phyloP scores from a whole-genome alignment of 768 basidiomycete genomes.

The Dictyophora rubrovolvata region DNA sequence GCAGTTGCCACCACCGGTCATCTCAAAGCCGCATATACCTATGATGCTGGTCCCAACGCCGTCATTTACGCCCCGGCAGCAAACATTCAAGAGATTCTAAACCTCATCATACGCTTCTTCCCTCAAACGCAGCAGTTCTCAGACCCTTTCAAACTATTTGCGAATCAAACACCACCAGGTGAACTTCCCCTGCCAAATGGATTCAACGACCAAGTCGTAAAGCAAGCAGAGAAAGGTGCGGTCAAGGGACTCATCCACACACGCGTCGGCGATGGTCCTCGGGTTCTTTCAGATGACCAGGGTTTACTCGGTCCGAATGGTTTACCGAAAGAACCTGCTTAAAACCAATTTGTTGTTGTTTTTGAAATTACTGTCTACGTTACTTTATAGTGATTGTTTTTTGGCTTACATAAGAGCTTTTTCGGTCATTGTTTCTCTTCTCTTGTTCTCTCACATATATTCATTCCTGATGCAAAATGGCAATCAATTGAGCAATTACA shows the following conservation, averaged over 20 bases:
- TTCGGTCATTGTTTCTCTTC: not conserved
- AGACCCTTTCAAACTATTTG: constrained; percentile 62
- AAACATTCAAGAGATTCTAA: constrained; percentile 69
- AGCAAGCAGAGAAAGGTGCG: constrained; percentile 59
- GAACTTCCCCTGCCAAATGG: constrained; percentile 42
- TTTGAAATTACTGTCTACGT: no score
- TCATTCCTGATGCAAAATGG: not conserved
- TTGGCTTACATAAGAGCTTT: not conserved
- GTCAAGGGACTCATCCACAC: constrained; percentile 92
- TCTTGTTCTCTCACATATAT: not conserved
- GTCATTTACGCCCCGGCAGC: constrained; percentile 84
- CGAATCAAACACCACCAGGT: constrained; percentile 32
- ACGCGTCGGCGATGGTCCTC: constrained; percentile 83
- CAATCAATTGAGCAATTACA: constrained; percentile 6
- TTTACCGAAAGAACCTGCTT: constrained; percentile 33
- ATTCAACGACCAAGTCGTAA: constrained; percentile 72
- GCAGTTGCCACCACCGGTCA: constrained; percentile 44
- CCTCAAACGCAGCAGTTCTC: constrained; percentile 71
- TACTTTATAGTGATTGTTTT: no score
- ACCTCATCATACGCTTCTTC: constrained; percentile 75
- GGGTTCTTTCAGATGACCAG: constrained; percentile 52
- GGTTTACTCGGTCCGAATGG: constrained; percentile 60
- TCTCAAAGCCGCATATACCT: constrained; percentile 93
- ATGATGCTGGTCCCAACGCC: constrained; percentile 96
- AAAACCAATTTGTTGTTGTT: not conserved